phyloP scores from a whole-genome alignment of 148 eudicot genomes.

The Heliosperma pusillum region DNA sequence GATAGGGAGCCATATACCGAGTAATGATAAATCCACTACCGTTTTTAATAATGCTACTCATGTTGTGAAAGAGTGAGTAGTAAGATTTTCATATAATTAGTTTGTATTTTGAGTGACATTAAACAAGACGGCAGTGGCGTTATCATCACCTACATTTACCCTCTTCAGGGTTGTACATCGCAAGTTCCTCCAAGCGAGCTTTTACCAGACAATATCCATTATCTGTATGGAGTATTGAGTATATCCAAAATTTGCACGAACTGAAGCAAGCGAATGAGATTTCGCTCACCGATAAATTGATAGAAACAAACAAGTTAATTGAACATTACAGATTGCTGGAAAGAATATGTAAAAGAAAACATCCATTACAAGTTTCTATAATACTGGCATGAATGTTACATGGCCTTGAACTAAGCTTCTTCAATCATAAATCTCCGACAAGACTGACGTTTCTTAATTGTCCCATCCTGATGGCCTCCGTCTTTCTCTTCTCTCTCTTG shows the following conservation, averaged over 20 bases:
- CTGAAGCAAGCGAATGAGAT: neutral
- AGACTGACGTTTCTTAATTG: slow-evolving; percentile 31
- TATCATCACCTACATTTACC: too few relatives aligned
- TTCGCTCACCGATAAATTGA: neutral
- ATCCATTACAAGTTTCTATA: neutral
- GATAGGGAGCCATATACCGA: too few relatives aligned
- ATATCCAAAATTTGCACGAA: neutral
- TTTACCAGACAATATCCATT: neutral
- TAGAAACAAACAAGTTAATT: neutral
- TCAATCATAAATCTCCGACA: neutral
- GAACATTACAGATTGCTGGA: neutral
- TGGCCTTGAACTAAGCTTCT: neutral
- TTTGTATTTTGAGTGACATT: too few relatives aligned
- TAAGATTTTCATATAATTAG: too few relatives aligned
- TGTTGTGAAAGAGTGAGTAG: too few relatives aligned
- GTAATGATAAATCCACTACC: too few relatives aligned
- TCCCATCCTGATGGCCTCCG: slow-evolving; percentile 95
- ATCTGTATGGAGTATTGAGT: neutral
- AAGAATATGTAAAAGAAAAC: neutral
- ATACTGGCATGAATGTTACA: slow-evolving; percentile 22
- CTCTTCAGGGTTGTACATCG: neutral
- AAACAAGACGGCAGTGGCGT: too few relatives aligned
- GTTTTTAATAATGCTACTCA: too few relatives aligned
- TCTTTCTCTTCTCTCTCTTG: slow-evolving; percentile 78
- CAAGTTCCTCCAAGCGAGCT: neutral